Conservation (phyloP, 2,329 filamentous ascomycete genomes). For the Penicillium sp. region DNA sequence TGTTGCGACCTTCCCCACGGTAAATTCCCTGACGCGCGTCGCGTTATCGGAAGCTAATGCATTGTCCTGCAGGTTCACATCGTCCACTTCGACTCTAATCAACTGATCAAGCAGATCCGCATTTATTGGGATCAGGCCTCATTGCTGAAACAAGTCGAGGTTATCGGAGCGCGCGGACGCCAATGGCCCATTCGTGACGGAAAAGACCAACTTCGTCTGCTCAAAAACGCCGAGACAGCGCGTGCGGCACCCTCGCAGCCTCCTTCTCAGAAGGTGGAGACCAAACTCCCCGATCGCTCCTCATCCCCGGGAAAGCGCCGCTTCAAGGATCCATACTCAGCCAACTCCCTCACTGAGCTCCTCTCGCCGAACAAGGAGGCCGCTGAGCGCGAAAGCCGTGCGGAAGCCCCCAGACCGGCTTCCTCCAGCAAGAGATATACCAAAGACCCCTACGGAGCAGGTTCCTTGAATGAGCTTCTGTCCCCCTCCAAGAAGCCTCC, state of each 20-base stretch:
- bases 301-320: conserved; percentile 41
- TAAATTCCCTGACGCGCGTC: conserved; percentile 50
- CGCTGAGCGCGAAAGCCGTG: conserved; percentile 4
- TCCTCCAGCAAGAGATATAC: conserved; percentile 35
- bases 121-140: conserved; percentile 94
- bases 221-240: conserved; percentile 53
- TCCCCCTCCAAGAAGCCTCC: conserved; percentile 55
- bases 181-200: conserved; percentile 95
- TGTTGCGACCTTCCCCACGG: conserved; percentile 74
- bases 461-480: conserved; percentile 66
- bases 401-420: conserved; percentile 8
- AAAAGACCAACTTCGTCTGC: conserved; percentile 76
- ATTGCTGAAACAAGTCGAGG: conserved; percentile 86
- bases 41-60: conserved; percentile 12
- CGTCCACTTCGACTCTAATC: conserved; percentile 72
- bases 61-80: conserved; percentile 67
- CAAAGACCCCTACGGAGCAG: conserved; percentile 38
- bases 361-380: conserved; percentile 59
- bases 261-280: conserved; percentile 15
- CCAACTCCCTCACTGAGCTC: conserved; percentile 66
- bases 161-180: conserved; percentile 84
- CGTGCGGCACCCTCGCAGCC: conserved; percentile 18
- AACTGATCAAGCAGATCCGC: conserved; percentile 82
- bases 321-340: conserved; percentile 45
- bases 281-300: conserved; percentile 14